Evolutionary conservation across 208 protist species (phyloP), one percentile per base, ranked within the genome.

Genomic region (Leishmania major): DNA sequence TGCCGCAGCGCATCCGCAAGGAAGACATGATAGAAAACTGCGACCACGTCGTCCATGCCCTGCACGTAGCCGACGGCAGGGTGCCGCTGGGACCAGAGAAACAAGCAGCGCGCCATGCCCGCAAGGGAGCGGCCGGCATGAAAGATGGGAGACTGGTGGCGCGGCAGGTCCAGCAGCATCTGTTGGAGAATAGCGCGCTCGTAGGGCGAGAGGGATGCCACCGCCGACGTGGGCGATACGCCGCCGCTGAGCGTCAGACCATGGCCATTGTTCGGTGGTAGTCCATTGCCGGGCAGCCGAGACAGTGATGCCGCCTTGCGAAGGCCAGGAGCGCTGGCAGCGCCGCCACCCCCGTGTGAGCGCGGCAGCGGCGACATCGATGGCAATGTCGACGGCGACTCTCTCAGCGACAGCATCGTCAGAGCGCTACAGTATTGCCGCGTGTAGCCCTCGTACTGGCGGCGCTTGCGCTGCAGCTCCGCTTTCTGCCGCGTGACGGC

Each of bases 11-110:
- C 91, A 28, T 91, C 90, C 19, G 87, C 77, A 57, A 98, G 80
- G 84, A 99, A 99, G 51, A 97, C 91, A 22, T 92, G 89, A 77
- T 98, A 97, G 79, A 99, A 99, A 40, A 98, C 90, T 49, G 87
- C 91, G 25, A 98, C 88, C 15, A 99, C 81, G 84, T 99, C 98
- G 78, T 99, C 98, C 88, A 99, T 98, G 78, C 98, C 98, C 83
- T 99, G 97, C 72, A 99, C 98, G 84, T 99, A 99, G 8, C 97
- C 97, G 47, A 95, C 94, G 2, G 96, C 97, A 15, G 98, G 97
- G 87, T 99, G 97, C 2, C 96, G 91, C 59, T 98, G 92, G 1
- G 95, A 89, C 95, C 96, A 99, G 25, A 99, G 83, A 76, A 98
- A 99, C 8, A 99, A 81, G 47, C 97, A 93, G 37, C 96, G 89